phyloP scores from a whole-genome alignment of 169 alveolate genomes.

The Eimeria maxima region DNA sequence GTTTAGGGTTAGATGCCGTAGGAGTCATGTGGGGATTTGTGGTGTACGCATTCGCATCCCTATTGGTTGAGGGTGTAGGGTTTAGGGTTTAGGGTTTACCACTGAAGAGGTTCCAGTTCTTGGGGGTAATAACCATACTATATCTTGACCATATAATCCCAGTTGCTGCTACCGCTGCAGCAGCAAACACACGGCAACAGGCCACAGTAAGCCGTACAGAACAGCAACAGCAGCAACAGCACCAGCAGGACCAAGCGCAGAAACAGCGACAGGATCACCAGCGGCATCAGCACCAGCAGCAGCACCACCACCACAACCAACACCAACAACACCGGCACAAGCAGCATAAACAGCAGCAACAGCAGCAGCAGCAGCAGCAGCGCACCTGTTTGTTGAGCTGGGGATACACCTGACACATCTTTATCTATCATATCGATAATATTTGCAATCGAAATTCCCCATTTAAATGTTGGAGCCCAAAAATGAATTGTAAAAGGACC shows the following conservation, averaged over 20 bases:
- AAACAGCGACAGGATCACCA: neutral
- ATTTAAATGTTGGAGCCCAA: slow-evolving; percentile 97
- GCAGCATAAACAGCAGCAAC: too few species aligned
- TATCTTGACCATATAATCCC: too few species aligned
- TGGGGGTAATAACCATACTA: too few species aligned
- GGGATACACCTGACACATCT: slow-evolving; percentile 93
- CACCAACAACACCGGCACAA: too few species aligned
- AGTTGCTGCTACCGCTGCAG: neutral
- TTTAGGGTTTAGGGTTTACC: too few species aligned
- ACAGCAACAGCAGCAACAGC: slow-evolving; percentile 2
- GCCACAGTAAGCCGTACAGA: neutral
- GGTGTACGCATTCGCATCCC: too few species aligned
- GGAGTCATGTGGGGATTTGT: too few species aligned
- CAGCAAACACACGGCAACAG: neutral
- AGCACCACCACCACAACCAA: neutral
- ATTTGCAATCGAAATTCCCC: slow-evolving; percentile 96
- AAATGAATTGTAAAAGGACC: slow-evolving; percentile 97
- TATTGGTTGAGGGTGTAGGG: too few species aligned
- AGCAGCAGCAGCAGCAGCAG: too few species aligned
- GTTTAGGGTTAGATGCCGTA: too few species aligned
- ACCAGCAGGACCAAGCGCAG: slow-evolving; percentile 14
- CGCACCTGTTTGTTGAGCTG: slow-evolving; percentile 90
- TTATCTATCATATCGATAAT: slow-evolving; percentile 91
- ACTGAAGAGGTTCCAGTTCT: too few species aligned
- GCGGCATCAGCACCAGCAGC: neutral